Conservation (phyloP, 768 basidiomycete species). For the Phlebiopsis flavidoalba region DNA sequence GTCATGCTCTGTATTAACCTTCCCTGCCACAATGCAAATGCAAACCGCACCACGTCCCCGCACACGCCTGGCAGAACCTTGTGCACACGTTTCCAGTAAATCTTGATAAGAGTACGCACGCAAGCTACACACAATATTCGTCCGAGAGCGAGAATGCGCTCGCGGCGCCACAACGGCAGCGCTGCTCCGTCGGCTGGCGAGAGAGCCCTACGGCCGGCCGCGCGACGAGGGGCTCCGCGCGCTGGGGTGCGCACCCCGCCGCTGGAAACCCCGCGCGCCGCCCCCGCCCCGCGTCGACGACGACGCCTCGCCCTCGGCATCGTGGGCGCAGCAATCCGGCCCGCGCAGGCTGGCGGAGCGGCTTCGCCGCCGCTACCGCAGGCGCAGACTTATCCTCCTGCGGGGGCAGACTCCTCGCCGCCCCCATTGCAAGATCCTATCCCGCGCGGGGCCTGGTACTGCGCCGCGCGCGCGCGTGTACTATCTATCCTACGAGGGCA, state of each 20-base stretch:
- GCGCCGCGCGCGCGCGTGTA: conserved; percentile 65
- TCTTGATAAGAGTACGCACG: neutral
- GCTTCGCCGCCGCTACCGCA: too few species aligned
- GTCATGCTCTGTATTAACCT: neutral
- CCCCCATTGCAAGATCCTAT: conserved; percentile 64
- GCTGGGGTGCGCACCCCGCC: neutral
- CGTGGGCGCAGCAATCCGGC: conserved; percentile 2
- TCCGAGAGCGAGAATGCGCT: neutral
- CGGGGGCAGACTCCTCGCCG: too few species aligned
- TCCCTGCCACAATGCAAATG: neutral
- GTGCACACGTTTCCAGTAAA: neutral
- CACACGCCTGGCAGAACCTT: neutral
- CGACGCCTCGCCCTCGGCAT: neutral
- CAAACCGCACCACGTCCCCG: neutral
- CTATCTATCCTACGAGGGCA: too few species aligned
- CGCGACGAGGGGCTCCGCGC: neutral
- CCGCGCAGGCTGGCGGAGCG: conserved; percentile 11
- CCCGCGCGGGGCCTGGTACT: conserved; percentile 69
- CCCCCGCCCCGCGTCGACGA: neutral
- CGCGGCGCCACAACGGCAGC: too few species aligned
- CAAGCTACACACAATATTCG: neutral
- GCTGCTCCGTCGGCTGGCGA: neutral
- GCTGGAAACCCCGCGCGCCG: conserved; percentile 3
- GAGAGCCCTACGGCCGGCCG: neutral
- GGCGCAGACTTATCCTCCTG: too few species aligned